Base-by-base conservation (phyloP, 495 filamentous ascomycete genomes). In the Sporormia fimetaria region DNA sequence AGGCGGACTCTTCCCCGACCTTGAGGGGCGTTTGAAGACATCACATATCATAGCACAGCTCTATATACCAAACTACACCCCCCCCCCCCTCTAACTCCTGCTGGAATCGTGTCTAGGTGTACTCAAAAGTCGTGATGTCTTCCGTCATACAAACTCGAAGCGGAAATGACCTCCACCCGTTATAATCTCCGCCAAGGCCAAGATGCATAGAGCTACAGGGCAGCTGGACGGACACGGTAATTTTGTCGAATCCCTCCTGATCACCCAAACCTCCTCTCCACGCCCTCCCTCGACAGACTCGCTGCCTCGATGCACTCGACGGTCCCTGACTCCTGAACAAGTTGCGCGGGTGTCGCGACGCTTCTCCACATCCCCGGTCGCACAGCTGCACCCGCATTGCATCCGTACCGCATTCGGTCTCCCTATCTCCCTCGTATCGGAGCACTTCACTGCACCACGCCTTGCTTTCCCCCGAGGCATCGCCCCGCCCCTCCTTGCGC, bases 171-270 rank as follows among this genome's bases (percentile, higher is more conserved):
- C n/a, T n/a, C n/a, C n/a, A n/a, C n/a, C n/a, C 29, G 17, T 4
- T 32, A 6, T 4, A 11, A 5, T 32, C 4, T 16, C 29, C 29
- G n/a, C 29, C 12, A 16, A 32, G 12, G 29, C 29, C 29, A 32
- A 32, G 29, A 6, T 11, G 12, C 29, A 11, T 14, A 32, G 29
- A 7, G 25, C 25, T 27, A 20, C 10, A 18, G 16, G 33, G 4
- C 14, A 18, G 33, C 18, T 17, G 22, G 33, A 10, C 16, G 33
- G 33, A 35, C 33, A 35, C 33, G 17, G 33, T 21, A 35, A 35
- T 35, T 35, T 35, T 20, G 22, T 35, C 30, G 30, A 33, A 33
- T 6, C 7, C 3, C 33, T 21, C 18, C 33, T 20, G 18, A 10
- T 16, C 8, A 4, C 12, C 33, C 18, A 20, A 15, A 8, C 22